Evolutionary conservation across 768 basidiomycete species (phyloP), one percentile per base, ranked within the genome.

Genomic region (Collybia mongolica): DNA sequence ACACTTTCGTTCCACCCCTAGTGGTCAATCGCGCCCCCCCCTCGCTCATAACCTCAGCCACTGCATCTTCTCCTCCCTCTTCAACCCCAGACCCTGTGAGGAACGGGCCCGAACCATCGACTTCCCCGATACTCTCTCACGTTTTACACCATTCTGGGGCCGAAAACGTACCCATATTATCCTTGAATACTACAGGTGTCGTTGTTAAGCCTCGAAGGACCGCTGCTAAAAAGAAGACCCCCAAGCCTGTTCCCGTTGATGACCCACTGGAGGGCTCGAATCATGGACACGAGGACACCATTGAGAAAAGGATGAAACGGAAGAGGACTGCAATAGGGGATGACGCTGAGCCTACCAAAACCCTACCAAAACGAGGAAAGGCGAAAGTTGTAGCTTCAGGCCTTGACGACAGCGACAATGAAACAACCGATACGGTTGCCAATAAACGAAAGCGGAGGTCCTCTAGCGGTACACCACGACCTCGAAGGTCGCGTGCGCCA

Each of bases 401-500:
- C 41, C 52, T 43, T 7, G 60, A 61, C 18, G 54, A 32, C 12
- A 53, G 59, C 8, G 55, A 54, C 23, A 60, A 59, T 4, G 53
- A 54, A 8, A 50, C 28, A 12, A 26, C 45, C 26, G 40, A 46
- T 7, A 40, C 37, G n/a, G 23, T 45, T 24, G 19, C 40, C 38
- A 44, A 44, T 14, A 60, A 56, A n/a, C 47, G 51, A 40, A 66
- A 65, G 51, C 62, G 69, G 24, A 67, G 51, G 12, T 54, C 56
- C 20, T 52, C 59, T 9, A 59, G 58, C 45, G 61, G 60, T 35
- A 60, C 55, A 39, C 67, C 66, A 22, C 65, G 67, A 24, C 60
- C 63, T 23, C 71, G 74, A 40, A 78, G 73, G 58, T 61, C 65
- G 19, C 71, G 79, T 17, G 74, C 70, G 32, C 76, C 79, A 2